Percentiles rank a stretch among this genome's conserved stretches.
phyloP scores from a whole-genome alignment of 1,139 yeast species.

The Debaryomyces robertsiae region DNA sequence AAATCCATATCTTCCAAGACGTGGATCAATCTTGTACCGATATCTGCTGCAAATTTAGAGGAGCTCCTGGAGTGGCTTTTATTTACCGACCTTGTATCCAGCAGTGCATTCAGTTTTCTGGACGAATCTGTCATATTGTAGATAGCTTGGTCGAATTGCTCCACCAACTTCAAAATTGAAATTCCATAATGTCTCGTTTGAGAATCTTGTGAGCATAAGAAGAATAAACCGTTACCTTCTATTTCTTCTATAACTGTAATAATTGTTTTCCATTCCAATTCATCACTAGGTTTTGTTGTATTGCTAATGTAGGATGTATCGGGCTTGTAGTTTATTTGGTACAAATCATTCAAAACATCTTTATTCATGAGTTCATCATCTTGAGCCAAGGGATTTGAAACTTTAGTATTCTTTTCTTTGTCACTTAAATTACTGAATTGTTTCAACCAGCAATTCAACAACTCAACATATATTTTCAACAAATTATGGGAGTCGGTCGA shows the following conservation, averaged over 20 bases:
- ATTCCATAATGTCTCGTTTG: slow-evolving; percentile 74
- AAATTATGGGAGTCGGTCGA: slow-evolving; percentile 60
- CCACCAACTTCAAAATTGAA: slow-evolving; percentile 70
- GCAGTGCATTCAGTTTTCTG: slow-evolving; percentile 8
- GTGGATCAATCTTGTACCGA: slow-evolving; percentile 77
- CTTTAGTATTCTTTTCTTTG: slow-evolving; percentile 21
- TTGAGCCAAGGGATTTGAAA: slow-evolving; percentile 34
- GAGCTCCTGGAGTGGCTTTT: slow-evolving; percentile 58
- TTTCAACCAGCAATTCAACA: slow-evolving; percentile 79
- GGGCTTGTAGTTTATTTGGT: slow-evolving; percentile 45
- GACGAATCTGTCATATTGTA: slow-evolving; percentile 47
- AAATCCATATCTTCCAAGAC: slow-evolving; percentile 73
- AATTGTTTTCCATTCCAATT: slow-evolving; percentile 74
- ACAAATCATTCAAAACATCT: slow-evolving; percentile 46
- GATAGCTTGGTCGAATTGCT: slow-evolving; percentile 82
- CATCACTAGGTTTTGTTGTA: slow-evolving; percentile 54
- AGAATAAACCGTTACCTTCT: slow-evolving; percentile 93
- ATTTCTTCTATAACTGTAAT: slow-evolving; percentile 88
- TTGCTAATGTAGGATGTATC: slow-evolving; percentile 31
- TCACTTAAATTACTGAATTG: slow-evolving; percentile 46
- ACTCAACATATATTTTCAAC: slow-evolving; percentile 72
- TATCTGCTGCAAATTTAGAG: slow-evolving; percentile 76
- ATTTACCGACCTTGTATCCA: not conserved
- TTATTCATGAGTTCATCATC: slow-evolving; percentile 44
- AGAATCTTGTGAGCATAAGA: slow-evolving; percentile 86